phyloP scores from a whole-genome alignment of 495 filamentous ascomycete genomes.

The Daldinia loculata region DNA sequence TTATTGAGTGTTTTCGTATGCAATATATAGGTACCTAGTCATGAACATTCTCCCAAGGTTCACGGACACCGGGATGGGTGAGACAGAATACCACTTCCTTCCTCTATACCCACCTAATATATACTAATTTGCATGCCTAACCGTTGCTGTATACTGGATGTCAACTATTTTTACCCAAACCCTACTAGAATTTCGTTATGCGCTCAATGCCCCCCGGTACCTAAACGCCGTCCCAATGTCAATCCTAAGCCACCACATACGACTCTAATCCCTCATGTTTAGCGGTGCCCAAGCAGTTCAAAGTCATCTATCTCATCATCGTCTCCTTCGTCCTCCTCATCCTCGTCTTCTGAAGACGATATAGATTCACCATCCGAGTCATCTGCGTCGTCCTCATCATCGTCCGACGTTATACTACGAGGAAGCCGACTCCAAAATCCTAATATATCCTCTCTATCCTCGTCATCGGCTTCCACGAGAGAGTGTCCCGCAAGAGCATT shows the following conservation, averaged over 20 bases:
- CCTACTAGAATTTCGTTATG: constrained; percentile 33
- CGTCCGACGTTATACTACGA: constrained; percentile 43
- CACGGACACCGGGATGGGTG: constrained; percentile 10
- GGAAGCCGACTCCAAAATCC: constrained; percentile 68
- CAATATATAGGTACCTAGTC: constrained; percentile 25
- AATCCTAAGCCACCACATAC: constrained; percentile 32
- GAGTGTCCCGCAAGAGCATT: constrained; percentile 31
- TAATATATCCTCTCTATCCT: constrained; percentile 67
- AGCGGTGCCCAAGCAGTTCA: constrained; percentile 77
- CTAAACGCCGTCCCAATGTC: constrained; percentile 37
- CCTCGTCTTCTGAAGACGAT: constrained; percentile 54
- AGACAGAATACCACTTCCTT: constrained; percentile 9
- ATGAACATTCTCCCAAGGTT: constrained; percentile 21
- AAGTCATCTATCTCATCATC: constrained; percentile 69
- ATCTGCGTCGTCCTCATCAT: constrained; percentile 50
- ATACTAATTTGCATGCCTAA: constrained; percentile 33
- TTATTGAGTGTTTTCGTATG: constrained; percentile 15
- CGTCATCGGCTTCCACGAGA: constrained; percentile 48
- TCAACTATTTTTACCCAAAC: constrained; percentile 20
- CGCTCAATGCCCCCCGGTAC: constrained; percentile 18
- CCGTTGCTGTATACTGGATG: constrained; percentile 7
- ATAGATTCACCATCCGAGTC: constrained; percentile 48
- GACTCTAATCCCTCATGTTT: constrained; percentile 37
- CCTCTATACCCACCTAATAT: constrained; percentile 27
- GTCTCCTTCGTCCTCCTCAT: constrained; percentile 62